Base-by-base conservation (phyloP, 108 stramenopile species). In the Parietichytrium sp. region DNA sequence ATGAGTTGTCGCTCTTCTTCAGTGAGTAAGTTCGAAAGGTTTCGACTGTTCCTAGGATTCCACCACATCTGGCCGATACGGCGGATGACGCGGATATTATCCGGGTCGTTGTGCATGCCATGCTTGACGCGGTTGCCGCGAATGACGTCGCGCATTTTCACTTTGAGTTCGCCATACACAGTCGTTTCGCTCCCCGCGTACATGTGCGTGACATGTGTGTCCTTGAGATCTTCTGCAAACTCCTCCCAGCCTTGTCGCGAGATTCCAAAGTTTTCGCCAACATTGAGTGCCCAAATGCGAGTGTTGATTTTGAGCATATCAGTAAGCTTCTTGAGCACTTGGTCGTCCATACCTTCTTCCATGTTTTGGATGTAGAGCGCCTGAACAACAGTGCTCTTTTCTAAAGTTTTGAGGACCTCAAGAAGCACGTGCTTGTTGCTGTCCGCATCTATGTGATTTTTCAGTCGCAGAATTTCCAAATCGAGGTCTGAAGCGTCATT, bases 281-380 rank as follows among this genome's bases (percentile, higher is more conserved):
- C 61, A 20, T 72, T 72, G 38, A 72, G 61, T 25, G 61, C 61
- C 61, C 61, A 72, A 3, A 72, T 72, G 13, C 61, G 3, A 10
- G 38, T 6, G 61, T 72, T 72, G 4, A 25, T 3, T n/a, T 42
- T 33, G 10, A 72, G 42, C 13, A 72, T n/a, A n/a, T 72, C 61
- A 7, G 61, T 72, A 42, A 72, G 61, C 13, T 42, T 33, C 42
- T 6, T 23, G 20, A 72, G 61, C 33, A 25, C 25, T 42, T 72
- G 38, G 3, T 72, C 61, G 20, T 72, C 61, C 61, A 72, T 72
- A 7, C 29, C 61, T 72, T 72, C 61, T 27, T 72, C 61, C 61
- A 72, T 72, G 61, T 72, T 72, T 72, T 72, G 61, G 25, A 72
- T 72, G 61, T 72, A 72, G n/a, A 72, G 33, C 23, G 61, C 61